phyloP scores from a whole-genome alignment of 2,329 filamentous ascomycete genomes.

The Parastagonospora nodorum region DNA sequence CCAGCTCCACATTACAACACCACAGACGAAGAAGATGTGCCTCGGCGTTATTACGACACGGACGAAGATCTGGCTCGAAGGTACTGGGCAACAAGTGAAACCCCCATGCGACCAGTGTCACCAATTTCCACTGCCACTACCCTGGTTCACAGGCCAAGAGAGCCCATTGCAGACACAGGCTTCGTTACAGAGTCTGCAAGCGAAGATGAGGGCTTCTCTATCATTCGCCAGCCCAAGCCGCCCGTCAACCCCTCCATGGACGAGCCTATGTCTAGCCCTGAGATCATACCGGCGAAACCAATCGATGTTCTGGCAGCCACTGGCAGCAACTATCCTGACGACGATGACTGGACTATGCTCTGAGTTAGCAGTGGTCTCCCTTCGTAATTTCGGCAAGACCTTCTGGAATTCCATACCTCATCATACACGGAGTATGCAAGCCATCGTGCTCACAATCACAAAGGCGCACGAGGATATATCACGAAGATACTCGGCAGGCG shows the following conservation, averaged over 20 bases:
- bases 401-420: too few relatives aligned
- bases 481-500: too few relatives aligned
- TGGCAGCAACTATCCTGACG: slow-evolving; percentile 13
- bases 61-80: too few relatives aligned
- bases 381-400: too few relatives aligned
- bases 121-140: slow-evolving; percentile 1
- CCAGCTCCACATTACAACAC: too few relatives aligned
- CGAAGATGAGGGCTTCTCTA: slow-evolving; percentile 29
- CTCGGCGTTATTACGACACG: too few relatives aligned
- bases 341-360: slow-evolving; percentile 18
- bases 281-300: slow-evolving; percentile 7
- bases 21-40: too few relatives aligned
- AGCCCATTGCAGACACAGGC: not conserved
- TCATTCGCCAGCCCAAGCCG: slow-evolving; percentile 24
- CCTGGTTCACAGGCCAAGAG: slow-evolving; percentile 15
- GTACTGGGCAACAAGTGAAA: not conserved
- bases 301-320: slow-evolving; percentile 10
- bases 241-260: not conserved
- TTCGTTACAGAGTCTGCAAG: slow-evolving; percentile 14
- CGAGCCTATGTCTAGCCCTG: slow-evolving; percentile 15
- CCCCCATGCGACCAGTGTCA: not conserved
- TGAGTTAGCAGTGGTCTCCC: not conserved
- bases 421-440: too few relatives aligned
- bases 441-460: too few relatives aligned
- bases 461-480: too few relatives aligned